Conservation (phyloP, 2,329 filamentous ascomycete genomes). For the Hymenoscyphus repandus region DNA sequence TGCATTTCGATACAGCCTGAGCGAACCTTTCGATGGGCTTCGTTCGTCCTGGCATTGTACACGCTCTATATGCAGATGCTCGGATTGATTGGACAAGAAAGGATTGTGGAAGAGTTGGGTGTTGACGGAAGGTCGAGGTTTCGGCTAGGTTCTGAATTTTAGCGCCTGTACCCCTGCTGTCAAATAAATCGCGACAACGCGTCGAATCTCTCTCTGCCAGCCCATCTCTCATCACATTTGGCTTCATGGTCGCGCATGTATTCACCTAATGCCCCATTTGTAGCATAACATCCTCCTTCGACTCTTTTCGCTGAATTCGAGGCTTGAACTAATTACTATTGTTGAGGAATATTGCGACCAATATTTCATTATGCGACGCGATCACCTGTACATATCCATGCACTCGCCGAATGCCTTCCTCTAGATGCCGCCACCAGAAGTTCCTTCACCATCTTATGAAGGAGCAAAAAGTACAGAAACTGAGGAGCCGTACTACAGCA, state of each 20-base stretch:
- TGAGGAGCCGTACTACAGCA: constrained; percentile 48
- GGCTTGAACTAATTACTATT: background rate
- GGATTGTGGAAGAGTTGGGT: background rate
- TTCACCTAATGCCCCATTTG: background rate
- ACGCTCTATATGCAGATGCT: background rate
- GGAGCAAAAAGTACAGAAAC: constrained; percentile 14
- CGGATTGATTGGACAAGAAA: background rate
- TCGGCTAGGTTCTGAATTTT: background rate
- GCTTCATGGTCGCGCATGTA: too few relatives aligned
- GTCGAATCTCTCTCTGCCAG: background rate
- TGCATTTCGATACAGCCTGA: constrained; percentile 59
- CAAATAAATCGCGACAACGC: background rate
- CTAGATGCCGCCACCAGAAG: constrained; percentile 27
- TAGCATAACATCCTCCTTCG: background rate
- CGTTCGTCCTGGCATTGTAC: constrained; percentile 36
- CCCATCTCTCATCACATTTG: too few relatives aligned
- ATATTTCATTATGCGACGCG: constrained; percentile 19
- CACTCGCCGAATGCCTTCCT: constrained; percentile 26
- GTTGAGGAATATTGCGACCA: constrained; percentile 5
- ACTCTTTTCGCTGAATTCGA: background rate
- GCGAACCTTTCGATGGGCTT: constrained; percentile 67
- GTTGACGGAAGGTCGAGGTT: background rate
- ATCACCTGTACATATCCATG: constrained; percentile 5
- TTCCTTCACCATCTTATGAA: constrained; percentile 22
- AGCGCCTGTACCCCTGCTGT: background rate